Evolutionary conservation across 2,329 filamentous ascomycete species (phyloP), one percentile per base, ranked within the genome.

Genomic region (Thelonectria blattea): DNA sequence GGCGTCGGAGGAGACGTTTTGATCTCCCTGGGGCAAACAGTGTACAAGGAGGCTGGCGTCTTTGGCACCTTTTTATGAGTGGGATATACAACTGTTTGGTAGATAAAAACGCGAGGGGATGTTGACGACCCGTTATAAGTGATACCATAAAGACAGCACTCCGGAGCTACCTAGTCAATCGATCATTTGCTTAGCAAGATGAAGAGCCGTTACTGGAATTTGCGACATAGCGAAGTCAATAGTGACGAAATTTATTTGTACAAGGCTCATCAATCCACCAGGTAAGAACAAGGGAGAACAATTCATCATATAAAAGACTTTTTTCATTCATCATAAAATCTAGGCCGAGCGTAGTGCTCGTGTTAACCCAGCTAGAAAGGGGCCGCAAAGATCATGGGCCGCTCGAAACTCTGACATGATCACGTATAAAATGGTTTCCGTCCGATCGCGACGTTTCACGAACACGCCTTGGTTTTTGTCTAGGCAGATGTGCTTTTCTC

Each of bases 71-170:
- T 65, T 56, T 50, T 66, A 39, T 24, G 39, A 24, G 49, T 41
- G 57, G 53, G 61, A 46, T 52, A 27, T n/a, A 47, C 14, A 47
- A 53, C 58, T 65, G 49, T 61, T 62, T 66, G 64, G 52, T 70
- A 71, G 64, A 68, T 64, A 55, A 64, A 66, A 58, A 65, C 49
- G 60, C 53, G 64, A 64, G 56, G 65, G 62, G 62, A 59, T 60
- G 65, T 68, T 70, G 67, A 68, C 56, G 57, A 66, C 59, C 65
- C 60, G 67, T 71, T 60, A 70, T 62, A 68, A 71, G 68, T 68
- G 68, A 70, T 71, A 70, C 60, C 67, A 71, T 34, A 61, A 71
- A 63, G 57, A 60, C 58, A 67, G 61, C 68, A 71, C 68, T 70
- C 68, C 65, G 61, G 68, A 71, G 63, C 51, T 64, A 66, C 62